Evolutionary conservation across 805 yeast genomes (phyloP), one percentile per base, ranked within the genome.

Genomic region (Cyberlindnera nakhonratchasimensis): DNA sequence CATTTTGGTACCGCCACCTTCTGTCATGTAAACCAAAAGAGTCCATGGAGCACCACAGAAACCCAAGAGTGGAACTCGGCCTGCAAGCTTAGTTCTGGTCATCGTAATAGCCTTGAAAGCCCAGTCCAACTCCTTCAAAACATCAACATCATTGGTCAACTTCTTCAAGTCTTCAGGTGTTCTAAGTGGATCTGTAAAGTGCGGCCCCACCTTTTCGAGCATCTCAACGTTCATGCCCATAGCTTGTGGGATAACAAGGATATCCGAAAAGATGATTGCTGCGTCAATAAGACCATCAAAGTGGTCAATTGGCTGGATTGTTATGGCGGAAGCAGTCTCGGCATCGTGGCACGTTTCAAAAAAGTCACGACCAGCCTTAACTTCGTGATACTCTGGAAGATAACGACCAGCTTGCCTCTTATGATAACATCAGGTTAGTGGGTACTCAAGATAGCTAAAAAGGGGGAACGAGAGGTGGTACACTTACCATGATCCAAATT

Each of bases 11-110:
- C 97, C 96, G 52, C 95, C 96, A 39, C 99, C 99, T 66, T 93
- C 99, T 46, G 89, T 80, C 96, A 93, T 93, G 68, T 93, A 93
- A 28, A 90, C 96, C 69, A 93, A 72, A 46, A 93, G 69, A 11
- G 99, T 93, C 96, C 97, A 93, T 43, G 99, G 99, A 8, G 96
- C 96, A 41, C 99, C 99, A 53, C 89, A 86, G 66, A 93, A 93
- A 3, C 99, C 99, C 39, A 93, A 72, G 48, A 93, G 70, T 22
- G 99, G 99, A 11, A 90, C 97, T 57, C 95, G 77, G 38, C 99
- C 99, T 31, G 80, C 67, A 46, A 93, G 74, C 58, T 86, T 87
- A 50, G 72, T 72, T 64, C 99, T 77, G n/a, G 99, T 93, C 50
- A 86, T 66, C 4, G 95, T 84, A 52, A 93, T 86, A n/a, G 97